Percentiles rank a stretch among this genome's conserved stretches.
Conservation (phyloP, 2,329 filamentous ascomycete genomes). For the Neofusicoccum cordaticola region DNA sequence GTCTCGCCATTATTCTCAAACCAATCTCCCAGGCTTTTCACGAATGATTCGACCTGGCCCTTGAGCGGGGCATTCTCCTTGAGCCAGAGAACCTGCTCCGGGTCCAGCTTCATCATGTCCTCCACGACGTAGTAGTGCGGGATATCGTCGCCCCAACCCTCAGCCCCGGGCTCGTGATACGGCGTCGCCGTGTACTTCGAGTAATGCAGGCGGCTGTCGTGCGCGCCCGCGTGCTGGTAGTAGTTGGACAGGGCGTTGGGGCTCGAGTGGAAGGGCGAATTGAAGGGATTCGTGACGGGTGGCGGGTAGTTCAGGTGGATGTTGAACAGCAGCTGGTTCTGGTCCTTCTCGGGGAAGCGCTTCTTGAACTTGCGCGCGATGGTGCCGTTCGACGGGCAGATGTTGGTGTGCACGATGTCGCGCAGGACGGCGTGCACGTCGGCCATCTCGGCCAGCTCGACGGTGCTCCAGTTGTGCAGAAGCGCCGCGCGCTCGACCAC, state of each 20-base stretch:
- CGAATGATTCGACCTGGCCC: constrained; percentile 55
- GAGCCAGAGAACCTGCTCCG: constrained; percentile 57
- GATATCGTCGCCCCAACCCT: constrained; percentile 65
- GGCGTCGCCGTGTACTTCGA: constrained; percentile 48
- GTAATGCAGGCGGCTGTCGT: constrained; percentile 39
- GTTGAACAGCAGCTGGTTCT: constrained; percentile 52
- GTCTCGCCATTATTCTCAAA: constrained; percentile 64
- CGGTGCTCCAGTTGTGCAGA: constrained; percentile 57
- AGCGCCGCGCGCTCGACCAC: constrained; percentile 54
- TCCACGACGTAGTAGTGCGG: constrained; percentile 63
- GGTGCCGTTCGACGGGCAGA: constrained; percentile 61
- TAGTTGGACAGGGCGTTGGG: constrained; percentile 25
- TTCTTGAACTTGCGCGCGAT: constrained; percentile 59
- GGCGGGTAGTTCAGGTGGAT: constrained; percentile 51
- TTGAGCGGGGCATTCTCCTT: constrained; percentile 56
- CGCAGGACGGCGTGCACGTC: constrained; percentile 56
- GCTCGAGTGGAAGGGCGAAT: constrained; percentile 30
- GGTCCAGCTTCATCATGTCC: constrained; percentile 63
- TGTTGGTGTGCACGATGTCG: constrained; percentile 55
- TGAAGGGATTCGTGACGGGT: constrained; percentile 40
- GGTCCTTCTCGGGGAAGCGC: constrained; percentile 50
- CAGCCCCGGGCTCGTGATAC: constrained; percentile 53
- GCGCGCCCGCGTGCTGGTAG: constrained; percentile 29
- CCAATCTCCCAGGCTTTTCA: constrained; percentile 55
- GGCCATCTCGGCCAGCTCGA: constrained; percentile 58